Evolutionary conservation across 257 asterid species (phyloP).

Genomic region (Solanum lycopersicoides): DNA sequence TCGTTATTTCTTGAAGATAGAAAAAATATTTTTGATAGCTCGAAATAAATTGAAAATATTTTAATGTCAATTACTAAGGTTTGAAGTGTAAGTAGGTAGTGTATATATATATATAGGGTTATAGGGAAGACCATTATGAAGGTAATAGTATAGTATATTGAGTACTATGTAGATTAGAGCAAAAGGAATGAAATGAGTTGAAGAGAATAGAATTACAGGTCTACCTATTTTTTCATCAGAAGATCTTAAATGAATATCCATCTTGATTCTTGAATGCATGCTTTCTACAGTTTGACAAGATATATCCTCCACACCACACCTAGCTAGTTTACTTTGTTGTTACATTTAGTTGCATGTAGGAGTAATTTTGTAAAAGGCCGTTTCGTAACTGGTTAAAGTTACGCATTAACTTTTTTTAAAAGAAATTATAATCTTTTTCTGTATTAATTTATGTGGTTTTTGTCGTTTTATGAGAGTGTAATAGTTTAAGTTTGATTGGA

Average conservation of each 20-base stretch:
- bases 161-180: neutral
- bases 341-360: too few relatives aligned
- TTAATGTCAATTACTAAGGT: too few relatives aligned
- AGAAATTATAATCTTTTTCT: too few relatives aligned
- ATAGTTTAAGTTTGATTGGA: too few relatives aligned
- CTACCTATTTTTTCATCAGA: neutral
- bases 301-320: neutral
- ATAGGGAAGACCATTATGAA: neutral
- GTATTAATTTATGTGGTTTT: too few relatives aligned
- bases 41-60: too few relatives aligned
- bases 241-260: neutral
- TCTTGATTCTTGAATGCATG: neutral
- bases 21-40: too few relatives aligned
- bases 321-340: neutral
- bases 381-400: too few relatives aligned
- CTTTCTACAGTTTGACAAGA: neutral
- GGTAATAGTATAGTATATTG: neutral
- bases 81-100: neutral
- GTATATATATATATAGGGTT: neutral
- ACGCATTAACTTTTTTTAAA: too few relatives aligned
- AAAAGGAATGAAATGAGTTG: neutral
- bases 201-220: neutral
- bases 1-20: too few relatives aligned
- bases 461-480: too few relatives aligned
- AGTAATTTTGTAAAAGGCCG: too few relatives aligned